Base-by-base conservation (phyloP, 768 basidiomycete species). In the Pleurotus ostreatus region DNA sequence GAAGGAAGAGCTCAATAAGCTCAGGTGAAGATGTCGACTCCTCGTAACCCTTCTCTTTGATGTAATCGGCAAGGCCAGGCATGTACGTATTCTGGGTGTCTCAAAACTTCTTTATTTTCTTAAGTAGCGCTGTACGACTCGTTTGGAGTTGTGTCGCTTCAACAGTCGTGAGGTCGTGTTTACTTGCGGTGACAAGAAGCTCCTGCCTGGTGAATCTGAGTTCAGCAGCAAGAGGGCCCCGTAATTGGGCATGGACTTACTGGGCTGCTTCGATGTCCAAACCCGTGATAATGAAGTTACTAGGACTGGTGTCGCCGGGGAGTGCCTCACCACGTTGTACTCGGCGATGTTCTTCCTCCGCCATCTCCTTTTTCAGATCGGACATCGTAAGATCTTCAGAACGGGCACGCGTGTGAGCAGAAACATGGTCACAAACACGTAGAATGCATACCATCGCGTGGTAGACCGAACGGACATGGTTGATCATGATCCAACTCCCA, bases 401-500 rank as follows among this genome's bases (percentile, higher is more conserved):
- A 30, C 26, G 9, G 26, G 26, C 26, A 30, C 26, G 26, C 26
- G 26, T 30, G 26, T 30, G 26, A 30, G 26, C 26, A 30, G 26
- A 30, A 30, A 34, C 30, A 34, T 9, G 9, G 30, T 9, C 9
- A 9, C 30, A 34, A 34, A 34, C 30, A 34, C 9, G 30, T 34
- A 9, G 30, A 9, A 34, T 34, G 30, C 30, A 34, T 34, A 34
- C 30, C 8, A 2, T 34, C 30, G 8, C 30, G 9, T 34, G 30
- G 30, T 34, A 34, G 30, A 34, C 9, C 30, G 9, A 34, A 34
- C 1, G 30, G 62, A 47, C 57, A 57, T 4, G 49, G 41, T 20
- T 55, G 41, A 1, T 26, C 13, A 26, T 55, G n/a, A 37, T 63
- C 62, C 11, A 30, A 20, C 52, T 62, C 61, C 61, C 61, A 64